Conservation (phyloP, 1,139 yeast genomes). For the Nakaseomyces delphensis region DNA sequence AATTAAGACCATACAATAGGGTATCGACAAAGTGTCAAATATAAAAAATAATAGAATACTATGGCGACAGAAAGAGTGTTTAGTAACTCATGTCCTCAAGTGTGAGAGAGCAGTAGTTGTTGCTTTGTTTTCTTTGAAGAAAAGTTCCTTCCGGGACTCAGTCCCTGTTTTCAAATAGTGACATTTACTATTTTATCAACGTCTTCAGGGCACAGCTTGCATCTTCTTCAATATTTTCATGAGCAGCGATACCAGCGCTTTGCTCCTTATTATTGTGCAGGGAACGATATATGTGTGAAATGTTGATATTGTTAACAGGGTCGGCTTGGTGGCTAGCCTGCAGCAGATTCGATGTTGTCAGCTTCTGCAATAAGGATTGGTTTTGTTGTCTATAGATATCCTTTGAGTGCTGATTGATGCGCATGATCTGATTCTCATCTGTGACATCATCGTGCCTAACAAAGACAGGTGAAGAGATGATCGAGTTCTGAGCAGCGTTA, state of each 20-base stretch:
- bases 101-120: no score
- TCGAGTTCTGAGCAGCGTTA: not conserved
- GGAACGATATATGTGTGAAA: slow-evolving; percentile 3
- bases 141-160: no score
- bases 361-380: slow-evolving; percentile 3
- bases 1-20: no score
- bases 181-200: slow-evolving; percentile 2
- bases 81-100: no score
- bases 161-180: no score
- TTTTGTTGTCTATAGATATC: slow-evolving; percentile 2
- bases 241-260: slow-evolving; percentile 4
- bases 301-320: not conserved
- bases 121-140: not conserved
- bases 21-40: no score
- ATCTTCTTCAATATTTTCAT: slow-evolving; percentile 5
- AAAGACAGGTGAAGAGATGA: slow-evolving; percentile 5
- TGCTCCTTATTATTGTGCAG: not conserved
- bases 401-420: slow-evolving; percentile 5
- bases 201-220: slow-evolving; percentile 7
- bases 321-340: slow-evolving; percentile 1
- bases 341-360: not conserved
- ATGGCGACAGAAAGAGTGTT: no score
- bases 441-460: slow-evolving; percentile 4
- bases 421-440: slow-evolving; percentile 5
- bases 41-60: no score